Evolutionary conservation across 2,329 filamentous ascomycete species (phyloP).

Genomic region (Neurospora crassa): DNA sequence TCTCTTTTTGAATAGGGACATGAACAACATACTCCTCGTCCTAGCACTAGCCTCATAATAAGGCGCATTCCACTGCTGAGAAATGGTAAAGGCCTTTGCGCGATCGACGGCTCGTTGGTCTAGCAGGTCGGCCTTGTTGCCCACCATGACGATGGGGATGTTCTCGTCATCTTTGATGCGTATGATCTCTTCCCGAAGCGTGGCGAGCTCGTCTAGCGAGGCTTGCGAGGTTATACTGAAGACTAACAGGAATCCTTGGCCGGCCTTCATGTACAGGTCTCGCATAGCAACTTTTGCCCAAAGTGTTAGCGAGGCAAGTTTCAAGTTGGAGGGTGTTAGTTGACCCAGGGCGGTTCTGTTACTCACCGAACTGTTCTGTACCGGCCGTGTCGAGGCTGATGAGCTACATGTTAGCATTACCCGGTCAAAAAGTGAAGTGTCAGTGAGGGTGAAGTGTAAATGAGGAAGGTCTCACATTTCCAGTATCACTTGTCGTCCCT

Average conservation of each 20-base stretch:
- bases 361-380: conserved; percentile 80
- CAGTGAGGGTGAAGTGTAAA: conserved; percentile 17
- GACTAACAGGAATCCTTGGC: conserved; percentile 82
- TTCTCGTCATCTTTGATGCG: conserved; percentile 84
- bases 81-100: conserved; percentile 71
- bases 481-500: conserved; percentile 81
- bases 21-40: conserved; percentile 48
- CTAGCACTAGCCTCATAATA: conserved; percentile 88
- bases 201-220: conserved; percentile 72
- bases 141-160: conserved; percentile 80
- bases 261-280: conserved; percentile 88
- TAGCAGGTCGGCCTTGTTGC: conserved; percentile 85
- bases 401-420: conserved; percentile 19
- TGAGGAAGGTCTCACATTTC: conserved; percentile 59
- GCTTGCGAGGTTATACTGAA: conserved; percentile 84
- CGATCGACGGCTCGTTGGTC: conserved; percentile 73
- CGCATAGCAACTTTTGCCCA: conserved; percentile 51
- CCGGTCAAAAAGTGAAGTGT: conserved; percentile 13
- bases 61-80: conserved; percentile 79
- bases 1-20: conserved; percentile 1
- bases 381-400: conserved; percentile 75
- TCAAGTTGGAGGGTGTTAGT: background rate
- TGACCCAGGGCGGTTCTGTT: background rate
- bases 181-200: conserved; percentile 79
- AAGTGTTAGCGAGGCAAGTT: conserved; percentile 15